These are phyloP conservation scores for Calonectria honghensis DNA, from an alignment of 2,329 filamentous ascomycete genomes.

Conservation along the genomic window DNA sequence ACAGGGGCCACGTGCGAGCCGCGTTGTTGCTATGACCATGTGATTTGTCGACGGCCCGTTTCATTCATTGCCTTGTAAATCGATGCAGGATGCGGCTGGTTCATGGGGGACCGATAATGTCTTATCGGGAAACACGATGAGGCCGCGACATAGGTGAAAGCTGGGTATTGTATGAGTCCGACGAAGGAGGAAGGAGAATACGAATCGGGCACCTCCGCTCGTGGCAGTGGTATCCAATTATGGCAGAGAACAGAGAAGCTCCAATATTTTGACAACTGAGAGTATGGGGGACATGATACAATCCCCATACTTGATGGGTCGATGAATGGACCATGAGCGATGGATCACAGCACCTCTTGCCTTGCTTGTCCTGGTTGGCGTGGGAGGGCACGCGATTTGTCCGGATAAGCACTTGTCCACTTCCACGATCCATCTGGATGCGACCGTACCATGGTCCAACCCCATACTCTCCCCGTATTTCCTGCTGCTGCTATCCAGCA, in stretches of 20 bases:
- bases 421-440: conserved; percentile 25
- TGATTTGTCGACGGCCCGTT: conserved; percentile 29
- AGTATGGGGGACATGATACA: conserved; percentile 20
- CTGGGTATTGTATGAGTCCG: neutral
- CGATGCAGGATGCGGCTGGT: conserved; percentile 21
- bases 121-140: conserved; percentile 36
- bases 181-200: conserved; percentile 18
- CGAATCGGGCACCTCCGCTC: conserved; percentile 33
- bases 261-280: conserved; percentile 19
- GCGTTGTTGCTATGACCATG: conserved; percentile 25
- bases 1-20: conserved; percentile 26
- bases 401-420: conserved; percentile 33
- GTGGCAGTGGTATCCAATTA: neutral
- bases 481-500: neutral
- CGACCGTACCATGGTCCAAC: conserved; percentile 25
- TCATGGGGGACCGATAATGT: conserved; percentile 11
- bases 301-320: conserved; percentile 20
- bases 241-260: neutral
- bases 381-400: conserved; percentile 34
- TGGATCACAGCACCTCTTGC: conserved; percentile 23
- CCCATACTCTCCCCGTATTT: conserved; percentile 33
- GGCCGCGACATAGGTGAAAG: conserved; percentile 1
- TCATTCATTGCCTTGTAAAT: conserved; percentile 23
- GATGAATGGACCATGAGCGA: conserved; percentile 22
- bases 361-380: conserved; percentile 5